Base-by-base conservation (phyloP, 805 yeast species). In the Starmerella lactis-condensi region DNA sequence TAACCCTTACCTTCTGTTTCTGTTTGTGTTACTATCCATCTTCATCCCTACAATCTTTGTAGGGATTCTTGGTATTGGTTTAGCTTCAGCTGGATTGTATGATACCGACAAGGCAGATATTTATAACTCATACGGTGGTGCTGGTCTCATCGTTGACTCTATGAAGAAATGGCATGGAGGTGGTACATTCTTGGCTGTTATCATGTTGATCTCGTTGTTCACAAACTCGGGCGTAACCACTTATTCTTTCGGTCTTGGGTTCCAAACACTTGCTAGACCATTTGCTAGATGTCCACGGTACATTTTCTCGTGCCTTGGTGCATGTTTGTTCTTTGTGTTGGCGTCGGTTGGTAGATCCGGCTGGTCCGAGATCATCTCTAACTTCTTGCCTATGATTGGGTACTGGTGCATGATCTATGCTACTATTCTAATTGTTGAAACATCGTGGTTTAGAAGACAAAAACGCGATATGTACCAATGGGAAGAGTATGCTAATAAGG, bases 311-410 rank as follows among this genome's bases (percentile, higher is more conserved):
- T 53, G 77, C 26, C 50, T 66, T 4, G 63, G 74, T 16, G 73
- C 81, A 10, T 64, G 60, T 1, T 55, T 75, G 15, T 75, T 72
- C 45, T 57, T 76, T 38, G 68, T 74, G 3, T 65, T 79, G 48
- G 72, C 92, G 1, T 54, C 78, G 36, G 83, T 67, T 15, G 93
- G 93, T 8, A 63, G 75, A 43, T 57, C 73, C 47, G 71, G 72
- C 43, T 75, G 81, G 48, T 61, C 78, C 34, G 61, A 69, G 3
- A 77, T 81, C 37, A 57, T 79, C 42, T 70, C 79, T 8, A 79
- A 79, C 46, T 79, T 79, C 53, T 57, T 79, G 45, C 93, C 93
- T 7, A 79, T 79, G 93, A 66, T 79, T 36, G 92, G 92, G 2
- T 79, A 79, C 54, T 79, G 93, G 93, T 67, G 77, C 34, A 68